These are phyloP conservation scores for Pythium plurisporium DNA, from an alignment of 352 stramenopile genomes.

Conservation along the genomic window DNA sequence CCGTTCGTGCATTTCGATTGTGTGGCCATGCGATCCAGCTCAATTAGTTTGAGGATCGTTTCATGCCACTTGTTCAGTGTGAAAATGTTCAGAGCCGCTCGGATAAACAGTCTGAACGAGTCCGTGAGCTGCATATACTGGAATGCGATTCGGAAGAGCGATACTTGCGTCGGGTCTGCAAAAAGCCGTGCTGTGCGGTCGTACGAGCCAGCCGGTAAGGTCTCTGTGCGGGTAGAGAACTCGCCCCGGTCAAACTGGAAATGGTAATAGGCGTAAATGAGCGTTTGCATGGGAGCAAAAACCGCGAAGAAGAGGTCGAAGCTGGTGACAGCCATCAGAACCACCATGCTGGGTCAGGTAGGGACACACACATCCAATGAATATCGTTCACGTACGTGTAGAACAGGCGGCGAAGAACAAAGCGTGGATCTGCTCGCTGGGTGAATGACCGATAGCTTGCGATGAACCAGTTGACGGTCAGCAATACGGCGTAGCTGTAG, in stretches of 20 bases:
- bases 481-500: slow-evolving; percentile 35
- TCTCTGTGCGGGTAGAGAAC: slow-evolving; percentile 31
- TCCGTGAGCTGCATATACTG: slow-evolving; percentile 42
- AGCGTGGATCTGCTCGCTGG: background rate
- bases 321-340: too few relatives aligned
- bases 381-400: slow-evolving; percentile 10
- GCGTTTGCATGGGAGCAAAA: slow-evolving; percentile 39
- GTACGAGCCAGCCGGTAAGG: slow-evolving; percentile 25
- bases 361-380: too few relatives aligned
- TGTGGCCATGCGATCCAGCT: too few relatives aligned
- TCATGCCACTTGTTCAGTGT: slow-evolving; percentile 40
- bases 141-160: slow-evolving; percentile 40
- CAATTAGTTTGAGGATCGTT: too few relatives aligned
- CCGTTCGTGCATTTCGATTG: too few relatives aligned
- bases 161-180: slow-evolving; percentile 39
- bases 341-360: too few relatives aligned
- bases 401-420: slow-evolving; percentile 4
- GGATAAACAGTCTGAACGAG: slow-evolving; percentile 21
- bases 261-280: slow-evolving; percentile 34
- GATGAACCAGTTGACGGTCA: slow-evolving; percentile 43
- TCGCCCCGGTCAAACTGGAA: slow-evolving; percentile 41
- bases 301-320: slow-evolving; percentile 66
- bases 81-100: slow-evolving; percentile 30
- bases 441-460: slow-evolving; percentile 32
- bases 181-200: slow-evolving; percentile 40